Evolutionary conservation across 208 protist species (phyloP), one percentile per base, ranked within the genome.

Genomic region (Leptomonas pyrrhocoris): DNA sequence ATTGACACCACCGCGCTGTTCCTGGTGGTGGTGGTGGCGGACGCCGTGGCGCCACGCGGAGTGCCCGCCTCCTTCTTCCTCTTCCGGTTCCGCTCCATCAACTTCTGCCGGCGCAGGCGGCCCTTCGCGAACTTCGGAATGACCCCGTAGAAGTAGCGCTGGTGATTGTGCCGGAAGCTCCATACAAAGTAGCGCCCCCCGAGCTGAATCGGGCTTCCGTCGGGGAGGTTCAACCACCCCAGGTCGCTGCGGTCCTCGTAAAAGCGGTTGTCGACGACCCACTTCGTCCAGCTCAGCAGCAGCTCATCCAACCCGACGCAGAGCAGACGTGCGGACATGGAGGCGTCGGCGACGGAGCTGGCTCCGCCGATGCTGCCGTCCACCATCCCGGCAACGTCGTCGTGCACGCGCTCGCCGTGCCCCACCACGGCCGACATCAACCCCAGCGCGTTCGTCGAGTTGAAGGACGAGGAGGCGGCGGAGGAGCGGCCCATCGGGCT

Each of bases 101-200:
- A 34, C 46, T 74, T 74, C 61, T 78, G 74, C 21, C 80, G 50
- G 6, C 80, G 66, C 42, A 81, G 60, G 5, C 75, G 74, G 25
- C 83, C 78, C 58, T 86, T 85, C 13, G 75, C 73, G 57, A 90
- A 90, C 34, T 84, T 82, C n/a, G 85, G 85, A 21, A 90, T 86
- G 50, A 84, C 76, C 23, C 85, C 85, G 67, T 83, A 84, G 68
- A 88, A 90, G 57, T 84, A 88, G 0, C 76, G 80, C 65, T 88
- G 64, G 25, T 69, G 48, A 43, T 88, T 83, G 68, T 85, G 82
- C 0, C 77, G 58, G 50, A 81, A 80, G 73, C 82, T 79, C 85
- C 85, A 90, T 23, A 90, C 77, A 36, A 74, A 81, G 79, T 88
- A 90, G 19, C 84, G 81, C 0, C 81, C 84, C 1, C 72, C 75